Base-by-base conservation (phyloP, 2,329 filamentous ascomycete genomes). In the Sarocladium oryzae region DNA sequence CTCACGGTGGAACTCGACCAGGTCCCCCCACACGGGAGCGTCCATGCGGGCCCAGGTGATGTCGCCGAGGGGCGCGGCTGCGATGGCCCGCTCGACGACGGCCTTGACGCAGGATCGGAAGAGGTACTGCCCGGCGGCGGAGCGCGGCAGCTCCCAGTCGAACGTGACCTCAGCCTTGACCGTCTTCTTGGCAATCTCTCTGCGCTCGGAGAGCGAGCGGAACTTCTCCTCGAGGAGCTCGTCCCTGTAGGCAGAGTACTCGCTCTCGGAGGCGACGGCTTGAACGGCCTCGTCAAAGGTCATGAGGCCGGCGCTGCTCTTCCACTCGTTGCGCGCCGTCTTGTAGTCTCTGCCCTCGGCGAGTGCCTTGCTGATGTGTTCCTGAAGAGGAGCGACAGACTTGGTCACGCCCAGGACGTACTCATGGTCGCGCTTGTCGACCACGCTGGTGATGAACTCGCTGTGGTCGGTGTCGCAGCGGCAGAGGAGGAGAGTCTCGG, bases 331-430 rank as follows among this genome's bases (percentile, higher is more conserved):
- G 16, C 63, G 58, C 2, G 60, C 61, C 1, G 58, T 50, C 6
- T 60, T 58, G 3, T 63, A 57, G 28, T 61, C 55, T 48, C 62
- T 56, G 0, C 61, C 62, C 52, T 18, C 61, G 8, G 50, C 64
- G 3, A 58, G 55, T 9, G 49, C 53, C 21, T 54, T 37, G 7
- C 23, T 41, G 21, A 54, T 24, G 23, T 24, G 33, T 13, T 52
- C 37, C 24, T 49, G 35, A 10, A 54, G 37, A 24, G 53, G 50
- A 15, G 52, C 37, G 0, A 69, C 55, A 1, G 56, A 51, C 15
- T 60, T 58, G 1, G 68, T 71, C 0, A 68, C 67, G 1, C 68
- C 69, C 5, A 68, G 56, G 8, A 71, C 62, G 54, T 68, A 70
- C 38, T 64, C 62, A 43, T 70, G 69, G 43, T 71, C 69, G 3